Evolutionary conservation across 306 rosid genomes (phyloP).

Genomic region (Medicago truncatula): DNA sequence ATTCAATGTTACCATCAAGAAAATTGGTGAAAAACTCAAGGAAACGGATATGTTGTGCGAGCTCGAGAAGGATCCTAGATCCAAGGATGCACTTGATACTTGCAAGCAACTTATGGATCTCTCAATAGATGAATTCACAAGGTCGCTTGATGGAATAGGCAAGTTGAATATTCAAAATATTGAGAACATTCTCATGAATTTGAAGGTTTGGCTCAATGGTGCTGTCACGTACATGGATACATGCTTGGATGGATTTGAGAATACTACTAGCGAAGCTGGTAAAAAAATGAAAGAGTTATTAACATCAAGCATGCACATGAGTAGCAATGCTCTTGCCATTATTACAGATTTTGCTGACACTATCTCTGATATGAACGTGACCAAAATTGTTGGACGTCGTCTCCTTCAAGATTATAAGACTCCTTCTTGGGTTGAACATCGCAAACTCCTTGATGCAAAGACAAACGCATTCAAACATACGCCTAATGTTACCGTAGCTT

Average conservation of each 20-base stretch:
- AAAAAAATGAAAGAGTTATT: constrained; percentile 55
- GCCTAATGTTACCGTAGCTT: constrained; percentile 59
- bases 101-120: constrained; percentile 66
- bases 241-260: constrained; percentile 73
- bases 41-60: constrained; percentile 44
- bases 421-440: constrained; percentile 37
- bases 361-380: constrained; percentile 31
- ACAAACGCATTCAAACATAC: background rate
- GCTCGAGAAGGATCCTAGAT: constrained; percentile 65
- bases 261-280: constrained; percentile 51
- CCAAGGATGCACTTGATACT: constrained; percentile 63
- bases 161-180: constrained; percentile 38
- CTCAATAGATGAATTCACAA: constrained; percentile 52
- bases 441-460: background rate
- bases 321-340: constrained; percentile 70
- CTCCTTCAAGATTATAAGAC: constrained; percentile 23
- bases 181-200: constrained; percentile 48
- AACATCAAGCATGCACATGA: constrained; percentile 53
- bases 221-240: constrained; percentile 76
- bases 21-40: constrained; percentile 35
- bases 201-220: constrained; percentile 77
- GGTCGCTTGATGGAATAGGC: constrained; percentile 44
- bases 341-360: constrained; percentile 46
- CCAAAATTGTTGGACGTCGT: constrained; percentile 19
- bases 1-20: constrained; percentile 47